Evolutionary conservation across 345 rosid genomes (phyloP), one percentile per base, ranked within the genome.

Genomic region (Raphanus raphanistrum): DNA sequence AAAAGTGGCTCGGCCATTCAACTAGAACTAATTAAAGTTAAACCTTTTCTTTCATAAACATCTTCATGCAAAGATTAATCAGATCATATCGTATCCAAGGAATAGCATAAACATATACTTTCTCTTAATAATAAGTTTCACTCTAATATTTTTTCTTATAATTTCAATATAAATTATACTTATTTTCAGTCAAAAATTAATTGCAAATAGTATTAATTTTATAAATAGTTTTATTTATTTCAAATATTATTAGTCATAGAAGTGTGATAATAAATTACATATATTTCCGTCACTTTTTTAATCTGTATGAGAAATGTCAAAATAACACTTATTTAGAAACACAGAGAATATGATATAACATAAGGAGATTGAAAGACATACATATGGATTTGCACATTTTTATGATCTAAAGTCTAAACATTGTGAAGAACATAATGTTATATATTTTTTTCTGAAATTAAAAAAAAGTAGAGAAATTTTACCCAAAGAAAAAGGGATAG

Each of bases 401-500:
- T 52, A 16, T 52, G 26, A 16, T 52, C 25, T 15, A 16, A 16
- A 52, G 6, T 52, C 25, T 15, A 16, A 16, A 52, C 26, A 52
- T 16, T 16, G 4, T 52, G 59, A 26, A 52, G 26, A n/a, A 54
- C 59, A 54, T 15, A 54, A 54, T 45, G 54, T 45, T 45, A 12
- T 45, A 45, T 13, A 50, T 50, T 27, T 26, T 52, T 52, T 52
- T 16, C 26, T 6, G 2, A 15, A 21, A 36, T 2, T 0, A n/a
- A 59, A 57, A 63, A 50, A 63, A 28, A 28, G 31, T 28, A 28
- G 31, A 28, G 31, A 28, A 28, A 4, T 28, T 28, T 28, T 28
- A 28, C 31, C 31, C 31, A n/a, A 59, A 57, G 52, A 50, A 63
- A 50, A 73, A 72, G 35, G 16, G 70, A 79, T 66, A 76, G 43